A percentile compares a stretch with the other conserved stretches of the same genome.
Evolutionary conservation across 805 yeast genomes (phyloP).

Genomic region (Yueomyces sinensis): DNA sequence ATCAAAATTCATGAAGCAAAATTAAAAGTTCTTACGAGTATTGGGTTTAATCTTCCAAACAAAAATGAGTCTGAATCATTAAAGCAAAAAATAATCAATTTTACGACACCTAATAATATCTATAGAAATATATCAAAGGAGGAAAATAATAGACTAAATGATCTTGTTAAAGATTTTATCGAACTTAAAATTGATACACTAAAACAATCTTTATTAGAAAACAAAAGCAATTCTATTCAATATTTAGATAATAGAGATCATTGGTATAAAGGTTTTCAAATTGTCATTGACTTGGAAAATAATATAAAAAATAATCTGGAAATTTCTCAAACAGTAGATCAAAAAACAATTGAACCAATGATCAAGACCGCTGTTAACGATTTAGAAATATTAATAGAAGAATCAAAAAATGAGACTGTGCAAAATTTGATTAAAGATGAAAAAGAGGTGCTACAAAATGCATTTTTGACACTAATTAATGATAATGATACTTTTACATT

Average conservation of each 20-base stretch:
- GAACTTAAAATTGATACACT: conserved; percentile 12
- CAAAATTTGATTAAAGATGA: conserved; percentile 9
- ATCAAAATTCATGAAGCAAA: conserved; percentile 4
- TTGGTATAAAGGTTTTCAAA: conserved; percentile 15
- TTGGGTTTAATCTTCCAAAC: conserved; percentile 8
- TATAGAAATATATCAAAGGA: conserved; percentile 2
- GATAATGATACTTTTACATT: background rate
- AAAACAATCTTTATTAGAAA: conserved; percentile 12
- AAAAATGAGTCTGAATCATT: conserved; percentile 1
- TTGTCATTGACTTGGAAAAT: conserved; percentile 12
- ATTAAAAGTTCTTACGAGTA: conserved; percentile 6
- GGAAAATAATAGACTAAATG: conserved; percentile 1
- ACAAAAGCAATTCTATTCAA: conserved; percentile 11
- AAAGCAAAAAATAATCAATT: conserved; percentile 6
- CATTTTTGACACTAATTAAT: conserved; percentile 8
- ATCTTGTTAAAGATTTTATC: conserved; percentile 14
- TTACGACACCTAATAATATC: conserved; percentile 1
- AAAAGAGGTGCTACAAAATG: conserved; percentile 11
- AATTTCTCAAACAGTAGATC: too few relatives aligned
- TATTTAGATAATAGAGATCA: conserved; percentile 6
- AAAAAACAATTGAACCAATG: too few relatives aligned
- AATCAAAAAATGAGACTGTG: conserved; percentile 3
- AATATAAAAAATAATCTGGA: too few relatives aligned
- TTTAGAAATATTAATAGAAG: conserved; percentile 1
- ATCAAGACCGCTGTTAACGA: conserved; percentile 3